Base-by-base conservation (phyloP, 169 alveolate genomes). In the Cryptosporidium tyzzeri region DNA sequence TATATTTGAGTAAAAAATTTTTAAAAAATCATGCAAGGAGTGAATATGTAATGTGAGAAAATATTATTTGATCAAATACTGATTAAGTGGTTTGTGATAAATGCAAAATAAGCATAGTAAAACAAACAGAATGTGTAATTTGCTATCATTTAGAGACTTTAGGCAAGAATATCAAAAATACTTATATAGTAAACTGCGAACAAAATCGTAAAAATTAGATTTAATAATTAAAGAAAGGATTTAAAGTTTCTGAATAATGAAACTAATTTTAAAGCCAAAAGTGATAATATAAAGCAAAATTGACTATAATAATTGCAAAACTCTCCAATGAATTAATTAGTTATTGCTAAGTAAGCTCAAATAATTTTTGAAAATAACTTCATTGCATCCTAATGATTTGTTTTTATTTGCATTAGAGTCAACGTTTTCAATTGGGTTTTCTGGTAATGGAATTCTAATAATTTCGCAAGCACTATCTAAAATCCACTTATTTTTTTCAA, bases 401-500 rank as follows among this genome's bases (percentile, higher is more conserved):
- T 39, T 80, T n/a, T 80, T 80, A 33, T 61, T 62, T 12, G 59
- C 31, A 45, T 45, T 70, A 0, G 84, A 45, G 41, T 70, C 84
- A 37, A 37, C 51, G n/a, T 59, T 73, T 16, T 73, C 86, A 33
- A 59, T 16, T 7, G 86, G 58, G 35, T 48, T 73, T 29, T 80
- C 89, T 12, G 65, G 12, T 39, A 65, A 9, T 2, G 89, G 89
- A 4, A 80, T 80, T 41, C 74, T 59, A 14, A 80, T 67, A 2
- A 80, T 45, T 29, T 65, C 89, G 9, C 89, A 62, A 21, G 73
- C 35, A 8, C 44, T 61, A 80, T 80, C 89, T 9, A 67, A 44
- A 9, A 59, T 61, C 89, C 89, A 80, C 14, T 65, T 65, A 41
- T 80, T 80, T 21, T 80, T 80, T 37, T 61, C 75, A 26, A 80